Conservation (phyloP, 1,284 basidiomycete genomes). For the Cryptococcus wingfieldii region DNA sequence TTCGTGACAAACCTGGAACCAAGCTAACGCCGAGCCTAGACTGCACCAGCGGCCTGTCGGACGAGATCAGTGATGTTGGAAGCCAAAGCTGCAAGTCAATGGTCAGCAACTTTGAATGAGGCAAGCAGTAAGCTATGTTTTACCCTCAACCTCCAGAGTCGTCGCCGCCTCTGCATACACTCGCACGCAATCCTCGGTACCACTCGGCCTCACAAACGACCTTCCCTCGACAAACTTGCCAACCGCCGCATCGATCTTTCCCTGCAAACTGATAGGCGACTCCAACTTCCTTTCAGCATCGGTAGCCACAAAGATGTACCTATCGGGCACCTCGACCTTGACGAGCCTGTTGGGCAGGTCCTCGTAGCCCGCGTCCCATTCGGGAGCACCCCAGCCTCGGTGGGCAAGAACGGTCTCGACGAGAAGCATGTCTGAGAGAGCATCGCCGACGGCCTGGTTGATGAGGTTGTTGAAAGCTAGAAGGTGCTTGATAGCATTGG, state of each 20-base stretch:
- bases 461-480: constrained; percentile 76
- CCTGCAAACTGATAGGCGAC: constrained; percentile 75
- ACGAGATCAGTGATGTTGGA: constrained; percentile 34
- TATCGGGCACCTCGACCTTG: constrained; percentile 84
- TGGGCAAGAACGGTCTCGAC: constrained; percentile 90
- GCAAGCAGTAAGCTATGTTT: constrained; percentile 32
- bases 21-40: not conserved
- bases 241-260: constrained; percentile 79
- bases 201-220: constrained; percentile 92
- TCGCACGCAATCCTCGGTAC: constrained; percentile 96
- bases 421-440: constrained; percentile 90
- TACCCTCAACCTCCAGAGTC: constrained; percentile 74
- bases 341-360: constrained; percentile 96
- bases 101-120: not conserved
- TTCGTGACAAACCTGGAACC: too few species aligned
- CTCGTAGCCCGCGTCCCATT: constrained; percentile 92
- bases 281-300: constrained; percentile 89
- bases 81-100: constrained; percentile 22
- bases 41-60: constrained; percentile 18
- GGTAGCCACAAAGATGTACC: constrained; percentile 80
- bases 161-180: constrained; percentile 92
- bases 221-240: constrained; percentile 77
- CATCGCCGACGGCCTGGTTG: constrained; percentile 98
- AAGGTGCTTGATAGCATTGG: constrained; percentile 71
- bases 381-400: constrained; percentile 72